phyloP scores from a whole-genome alignment of 75 land plant genomes.

The Picea glauca region DNA sequence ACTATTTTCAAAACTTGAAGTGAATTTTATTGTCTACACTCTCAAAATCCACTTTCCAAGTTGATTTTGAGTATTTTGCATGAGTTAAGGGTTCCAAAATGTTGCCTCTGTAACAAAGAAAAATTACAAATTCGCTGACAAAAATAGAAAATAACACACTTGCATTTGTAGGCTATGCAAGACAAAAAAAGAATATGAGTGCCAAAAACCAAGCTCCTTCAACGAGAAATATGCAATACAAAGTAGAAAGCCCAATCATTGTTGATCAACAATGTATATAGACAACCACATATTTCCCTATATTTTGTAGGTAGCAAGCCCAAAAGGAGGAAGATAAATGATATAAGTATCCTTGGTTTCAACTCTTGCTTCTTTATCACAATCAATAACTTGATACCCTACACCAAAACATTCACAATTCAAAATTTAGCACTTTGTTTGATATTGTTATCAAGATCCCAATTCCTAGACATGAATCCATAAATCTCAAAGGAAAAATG shows the following conservation, averaged over 20 bases:
- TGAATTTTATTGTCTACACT: too few species aligned
- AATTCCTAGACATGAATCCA: background rate
- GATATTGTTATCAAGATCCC: background rate
- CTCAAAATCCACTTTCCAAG: too few species aligned
- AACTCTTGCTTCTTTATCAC: slow-evolving; percentile 12
- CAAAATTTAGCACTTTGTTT: background rate
- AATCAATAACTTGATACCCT: background rate
- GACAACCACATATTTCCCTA: slow-evolving; percentile 68
- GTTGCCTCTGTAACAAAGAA: too few species aligned
- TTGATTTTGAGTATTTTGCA: too few species aligned
- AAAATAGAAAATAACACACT: too few species aligned
- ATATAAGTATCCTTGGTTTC: slow-evolving; percentile 28
- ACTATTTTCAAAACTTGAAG: too few species aligned
- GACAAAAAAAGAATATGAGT: slow-evolving; percentile 15
- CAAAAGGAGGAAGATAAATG: slow-evolving; percentile 63
- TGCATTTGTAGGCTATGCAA: too few species aligned
- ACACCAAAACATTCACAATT: background rate
- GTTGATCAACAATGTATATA: slow-evolving; percentile 35
- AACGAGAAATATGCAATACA: slow-evolving; percentile 76
- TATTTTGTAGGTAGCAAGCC: slow-evolving; percentile 81
- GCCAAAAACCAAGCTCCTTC: slow-evolving; percentile 71
- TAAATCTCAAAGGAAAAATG: background rate
- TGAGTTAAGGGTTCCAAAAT: too few species aligned
- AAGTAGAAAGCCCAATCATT: slow-evolving; percentile 36
- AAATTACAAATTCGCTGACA: too few species aligned